Percentiles rank a stretch among this genome's conserved stretches.
These are phyloP conservation scores for Colletotrichum aenigma DNA, from an alignment of 2,329 filamentous ascomycete species.

Conservation along the genomic window DNA sequence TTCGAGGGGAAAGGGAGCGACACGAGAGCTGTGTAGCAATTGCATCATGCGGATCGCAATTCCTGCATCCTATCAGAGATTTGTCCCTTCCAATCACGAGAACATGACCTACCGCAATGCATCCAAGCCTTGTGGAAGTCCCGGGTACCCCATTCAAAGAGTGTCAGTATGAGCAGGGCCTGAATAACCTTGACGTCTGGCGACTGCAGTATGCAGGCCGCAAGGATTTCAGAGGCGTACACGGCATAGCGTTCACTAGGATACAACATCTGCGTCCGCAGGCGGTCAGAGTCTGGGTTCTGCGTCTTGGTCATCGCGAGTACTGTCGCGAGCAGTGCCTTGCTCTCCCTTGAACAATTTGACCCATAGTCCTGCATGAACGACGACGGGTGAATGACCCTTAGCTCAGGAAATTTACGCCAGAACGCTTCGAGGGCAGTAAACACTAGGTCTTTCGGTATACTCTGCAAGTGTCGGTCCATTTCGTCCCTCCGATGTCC, in stretches of 20 bases:
- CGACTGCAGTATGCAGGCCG: constrained; percentile 27
- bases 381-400: constrained; percentile 35
- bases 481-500: neutral
- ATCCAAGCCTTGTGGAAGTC: constrained; percentile 49
- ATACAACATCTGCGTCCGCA: constrained; percentile 31
- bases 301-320: constrained; percentile 35
- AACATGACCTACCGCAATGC: constrained; percentile 33
- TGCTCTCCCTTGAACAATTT: constrained; percentile 26
- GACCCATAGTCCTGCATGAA: constrained; percentile 30
- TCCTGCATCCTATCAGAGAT: constrained; percentile 21
- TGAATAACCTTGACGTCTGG: constrained; percentile 40
- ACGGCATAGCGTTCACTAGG: constrained; percentile 35
- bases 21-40: constrained; percentile 31
- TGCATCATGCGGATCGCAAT: constrained; percentile 45
- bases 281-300: constrained; percentile 31
- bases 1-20: constrained; percentile 31
- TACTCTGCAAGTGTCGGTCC: constrained; percentile 24
- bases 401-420: constrained; percentile 36
- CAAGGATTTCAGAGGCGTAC: constrained; percentile 30
- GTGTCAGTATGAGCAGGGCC: constrained; percentile 39
- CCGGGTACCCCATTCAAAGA: constrained; percentile 46
- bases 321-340: constrained; percentile 31
- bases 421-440: constrained; percentile 37
- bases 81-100: neutral
- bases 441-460: constrained; percentile 30